Base-by-base conservation (phyloP, 352 stramenopile genomes). In the Phytophthora brassicae region DNA sequence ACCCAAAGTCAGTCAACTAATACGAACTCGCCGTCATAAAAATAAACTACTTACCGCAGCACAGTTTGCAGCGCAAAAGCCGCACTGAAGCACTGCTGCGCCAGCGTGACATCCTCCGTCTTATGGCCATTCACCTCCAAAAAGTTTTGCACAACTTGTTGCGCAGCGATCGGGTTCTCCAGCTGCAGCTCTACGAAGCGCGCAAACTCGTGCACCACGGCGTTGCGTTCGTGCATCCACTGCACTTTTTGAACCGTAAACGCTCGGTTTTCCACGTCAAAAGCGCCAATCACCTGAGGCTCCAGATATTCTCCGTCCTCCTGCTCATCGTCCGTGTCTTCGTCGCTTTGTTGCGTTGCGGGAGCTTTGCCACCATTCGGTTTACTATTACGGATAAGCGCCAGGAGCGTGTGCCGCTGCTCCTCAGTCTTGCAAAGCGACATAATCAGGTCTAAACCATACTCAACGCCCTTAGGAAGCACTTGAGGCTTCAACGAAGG, bases 101-200 rank as follows among this genome's bases (percentile, higher is more conserved):
- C 84, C 14, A 63, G 38, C 38, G 68, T 60, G 12, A 61, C 31
- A 6, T 86, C 66, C 28, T 76, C 64, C 8, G 57, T 3, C 33
- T 70, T 70, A 57, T 89, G 75, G 7, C 79, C 81, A 28, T 93
- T 93, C 13, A 39, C 53, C 31, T 82, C 44, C 26, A 90, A 64
- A 35, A 93, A 93, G 47, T 85, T 46, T 49, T 68, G 51, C 3
- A 88, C 59, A 14, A 90, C 64, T 29, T 76, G 28, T 19, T 58
- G 48, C 12, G 67, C 61, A 4, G 77, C 69, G 29, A 83, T 62
- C 16, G 76, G 60, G 49, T 76, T 75, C 35, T 88, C 65, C 35
- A 92, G 58, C 75, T 92, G 81, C 39, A 92, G 54, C 64, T 92
- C 77, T 26, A 92, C 50, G 55, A 92, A 89, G 23, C 84, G 84